phyloP scores from a whole-genome alignment of 768 basidiomycete genomes.

The Trametes punicea region DNA sequence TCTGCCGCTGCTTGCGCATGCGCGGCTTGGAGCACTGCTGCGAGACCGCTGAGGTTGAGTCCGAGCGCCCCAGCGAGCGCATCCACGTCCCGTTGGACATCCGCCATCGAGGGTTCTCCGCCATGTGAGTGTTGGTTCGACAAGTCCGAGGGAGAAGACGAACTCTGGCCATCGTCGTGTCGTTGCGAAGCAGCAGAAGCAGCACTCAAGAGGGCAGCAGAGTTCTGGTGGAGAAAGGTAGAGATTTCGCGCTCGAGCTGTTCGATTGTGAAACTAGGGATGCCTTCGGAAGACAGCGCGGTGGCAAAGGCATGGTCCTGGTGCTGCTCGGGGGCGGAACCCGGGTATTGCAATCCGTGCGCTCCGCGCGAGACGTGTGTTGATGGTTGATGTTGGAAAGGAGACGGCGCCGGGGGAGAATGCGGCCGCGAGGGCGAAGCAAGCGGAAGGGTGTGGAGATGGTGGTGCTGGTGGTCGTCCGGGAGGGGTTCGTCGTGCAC shows the following conservation, averaged over 20 bases:
- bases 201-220: conserved; percentile 41
- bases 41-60: conserved; percentile 60
- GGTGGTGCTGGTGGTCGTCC: conserved; percentile 44
- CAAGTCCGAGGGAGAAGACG: conserved; percentile 50
- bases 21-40: conserved; percentile 78
- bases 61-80: conserved; percentile 26
- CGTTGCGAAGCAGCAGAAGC: neutral
- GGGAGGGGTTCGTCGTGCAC: conserved; percentile 76
- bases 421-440: conserved; percentile 17
- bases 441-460: conserved; percentile 24
- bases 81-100: conserved; percentile 24
- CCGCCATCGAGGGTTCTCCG: conserved; percentile 6
- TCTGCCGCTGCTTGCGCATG: conserved; percentile 56
- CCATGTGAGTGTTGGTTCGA: neutral
- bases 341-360: conserved; percentile 34
- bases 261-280: conserved; percentile 49
- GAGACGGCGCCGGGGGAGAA: conserved; percentile 21
- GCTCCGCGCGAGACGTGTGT: conserved; percentile 27
- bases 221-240: conserved; percentile 69
- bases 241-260: conserved; percentile 78
- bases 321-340: conserved; percentile 36
- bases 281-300: conserved; percentile 19
- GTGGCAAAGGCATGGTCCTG: conserved; percentile 36
- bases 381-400: conserved; percentile 18
- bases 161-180: conserved; percentile 33